These are phyloP conservation scores for Jatropha curcas DNA, from an alignment of 345 rosid genomes.

Conservation along the genomic window DNA sequence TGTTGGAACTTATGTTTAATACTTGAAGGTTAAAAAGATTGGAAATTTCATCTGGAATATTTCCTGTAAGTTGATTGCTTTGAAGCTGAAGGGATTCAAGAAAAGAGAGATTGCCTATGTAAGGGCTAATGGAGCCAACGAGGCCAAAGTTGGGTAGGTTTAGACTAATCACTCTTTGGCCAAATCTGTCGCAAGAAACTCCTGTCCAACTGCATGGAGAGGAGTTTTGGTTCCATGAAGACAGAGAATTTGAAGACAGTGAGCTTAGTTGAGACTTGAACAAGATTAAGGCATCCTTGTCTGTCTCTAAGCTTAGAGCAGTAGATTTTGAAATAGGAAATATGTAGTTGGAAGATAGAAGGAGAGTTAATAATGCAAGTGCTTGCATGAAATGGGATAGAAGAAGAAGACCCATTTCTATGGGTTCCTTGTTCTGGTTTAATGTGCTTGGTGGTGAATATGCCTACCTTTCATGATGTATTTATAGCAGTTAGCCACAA, in stretches of 20 bases:
- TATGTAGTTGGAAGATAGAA: too few relatives aligned
- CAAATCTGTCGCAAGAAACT: slow-evolving; percentile 35
- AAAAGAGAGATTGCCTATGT: slow-evolving; percentile 47
- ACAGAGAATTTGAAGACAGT: too few relatives aligned
- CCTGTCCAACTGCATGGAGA: slow-evolving; percentile 54
- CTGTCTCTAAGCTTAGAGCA: too few relatives aligned
- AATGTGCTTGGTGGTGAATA: too few relatives aligned
- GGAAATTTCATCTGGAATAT: slow-evolving; percentile 39
- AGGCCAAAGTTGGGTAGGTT: slow-evolving; percentile 28
- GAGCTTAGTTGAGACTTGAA: slow-evolving; percentile 47
- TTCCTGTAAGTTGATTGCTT: slow-evolving; percentile 40
- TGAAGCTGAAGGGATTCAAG: slow-evolving; percentile 51
- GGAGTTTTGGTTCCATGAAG: slow-evolving; percentile 42
- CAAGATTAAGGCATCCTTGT: slow-evolving; percentile 45
- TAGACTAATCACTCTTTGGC: slow-evolving; percentile 42
- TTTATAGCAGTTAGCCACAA: too few relatives aligned
- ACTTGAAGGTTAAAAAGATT: slow-evolving; percentile 40
- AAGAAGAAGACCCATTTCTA: too few relatives aligned
- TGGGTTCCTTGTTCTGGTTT: too few relatives aligned
- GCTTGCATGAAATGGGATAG: too few relatives aligned
- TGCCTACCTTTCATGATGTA: too few relatives aligned
- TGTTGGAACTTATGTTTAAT: slow-evolving; percentile 47
- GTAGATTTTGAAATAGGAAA: too few relatives aligned
- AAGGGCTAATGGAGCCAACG: slow-evolving; percentile 43
- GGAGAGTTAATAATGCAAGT: too few relatives aligned